Evolutionary conservation across 495 filamentous ascomycete species (phyloP).

Genomic region (Aspergillus nanangensis): DNA sequence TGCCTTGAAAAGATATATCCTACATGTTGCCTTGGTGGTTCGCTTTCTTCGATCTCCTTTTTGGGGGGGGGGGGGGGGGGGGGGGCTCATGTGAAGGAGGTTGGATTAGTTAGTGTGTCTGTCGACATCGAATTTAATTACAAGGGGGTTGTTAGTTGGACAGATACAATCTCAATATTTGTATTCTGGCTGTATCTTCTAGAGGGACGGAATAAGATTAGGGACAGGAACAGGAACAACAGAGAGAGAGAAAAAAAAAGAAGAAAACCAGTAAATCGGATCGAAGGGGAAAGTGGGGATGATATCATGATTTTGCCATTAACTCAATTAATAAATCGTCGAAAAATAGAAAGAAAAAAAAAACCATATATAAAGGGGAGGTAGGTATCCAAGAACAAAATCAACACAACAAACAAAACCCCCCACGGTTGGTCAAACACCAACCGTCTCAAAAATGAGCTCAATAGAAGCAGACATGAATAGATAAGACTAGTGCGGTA

Average conservation of each 20-base stretch:
- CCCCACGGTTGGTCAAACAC: not conserved
- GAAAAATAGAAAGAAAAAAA: not conserved
- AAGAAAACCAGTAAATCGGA: not conserved
- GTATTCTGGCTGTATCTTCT: no score
- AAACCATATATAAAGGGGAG: constrained; percentile 4
- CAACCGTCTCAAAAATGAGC: not conserved
- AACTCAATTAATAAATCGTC: constrained; percentile 5
- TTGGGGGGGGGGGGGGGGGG: no score
- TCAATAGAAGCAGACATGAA: not conserved
- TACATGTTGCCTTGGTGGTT: no score
- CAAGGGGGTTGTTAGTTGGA: no score
- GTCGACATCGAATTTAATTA: no score
- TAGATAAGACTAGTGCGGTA: not conserved
- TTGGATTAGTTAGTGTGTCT: no score
- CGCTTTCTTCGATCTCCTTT: no score
- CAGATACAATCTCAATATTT: no score
- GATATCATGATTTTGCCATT: not conserved
- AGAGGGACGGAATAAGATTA: no score
- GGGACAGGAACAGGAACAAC: not conserved
- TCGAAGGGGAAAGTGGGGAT: not conserved
- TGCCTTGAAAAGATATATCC: no score
- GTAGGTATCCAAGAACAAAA: constrained; percentile 12
- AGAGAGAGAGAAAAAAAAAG: not conserved
- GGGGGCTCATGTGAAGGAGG: no score
- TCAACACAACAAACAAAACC: not conserved